Base-by-base conservation (phyloP, 2,329 filamentous ascomycete genomes). In the Neocucurbitaria cava region DNA sequence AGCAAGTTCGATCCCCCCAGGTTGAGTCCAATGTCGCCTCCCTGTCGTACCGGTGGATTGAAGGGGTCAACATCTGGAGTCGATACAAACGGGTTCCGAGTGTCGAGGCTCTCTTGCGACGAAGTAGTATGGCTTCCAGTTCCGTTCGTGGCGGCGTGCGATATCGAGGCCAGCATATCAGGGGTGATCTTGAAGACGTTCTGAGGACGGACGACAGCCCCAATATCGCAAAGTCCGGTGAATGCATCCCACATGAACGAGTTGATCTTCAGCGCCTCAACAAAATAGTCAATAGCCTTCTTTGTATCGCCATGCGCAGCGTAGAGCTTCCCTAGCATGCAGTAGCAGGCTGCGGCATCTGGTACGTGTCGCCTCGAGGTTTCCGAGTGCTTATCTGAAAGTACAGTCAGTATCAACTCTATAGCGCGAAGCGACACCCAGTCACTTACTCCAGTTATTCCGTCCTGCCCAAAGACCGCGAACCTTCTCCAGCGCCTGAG, bases 171-270 rank as follows among this genome's bases (percentile, higher is more conserved):
- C 49, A 84, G 76, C 76, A 90, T 83, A 59, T 90, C 87, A 20
- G 83, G 78, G 15, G 84, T 91, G 65, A 89, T 79, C 71, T 88
- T 92, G 79, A 96, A 99, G 58, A 97, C 90, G 68, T 96, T 96
- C 23, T 88, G 85, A 9, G 95, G 87, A 51, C 90, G 87, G 49
- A 98, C 83, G 62, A 87, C 88, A 40, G 92, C 89, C 79, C 85
- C 87, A 39, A 85, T 91, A 70, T 97, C 92, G 72, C 93, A 96
- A 7, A 99, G 83, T 15, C 87, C 89, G 20, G 89, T 87, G 68
- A 98, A 98, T 0, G 94, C 93, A 80, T 99, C 95, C 95, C 95
- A 99, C 85, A 96, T 95, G 76, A 98, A 94, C 1, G 95, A 93
- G 69, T 98, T 99, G 49, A 88, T 76, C 77, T 93, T 96, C 66